Percentiles rank a stretch among this genome's conserved stretches.
Evolutionary conservation across 257 asterid genomes (phyloP).

Genomic region (Verbascum thapsus): DNA sequence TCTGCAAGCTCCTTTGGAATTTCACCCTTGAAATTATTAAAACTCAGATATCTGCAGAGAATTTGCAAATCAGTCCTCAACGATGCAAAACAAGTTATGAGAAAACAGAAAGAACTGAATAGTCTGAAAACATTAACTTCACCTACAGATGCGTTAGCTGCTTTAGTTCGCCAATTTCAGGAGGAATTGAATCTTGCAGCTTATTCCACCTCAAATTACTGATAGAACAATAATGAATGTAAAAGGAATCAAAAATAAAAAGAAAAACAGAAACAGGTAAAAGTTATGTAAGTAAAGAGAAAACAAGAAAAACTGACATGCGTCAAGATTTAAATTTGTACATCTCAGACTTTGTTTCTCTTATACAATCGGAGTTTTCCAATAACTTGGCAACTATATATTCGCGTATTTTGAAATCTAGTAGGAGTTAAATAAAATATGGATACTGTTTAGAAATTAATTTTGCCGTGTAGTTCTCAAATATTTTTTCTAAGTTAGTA

Average conservation of each 20-base stretch:
- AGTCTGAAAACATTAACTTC: slow-evolving; percentile 10
- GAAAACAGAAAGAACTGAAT: slow-evolving; percentile 17
- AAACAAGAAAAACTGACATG: background rate
- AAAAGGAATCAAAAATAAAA: background rate
- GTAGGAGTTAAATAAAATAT: background rate
- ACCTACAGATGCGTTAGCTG: slow-evolving; percentile 77
- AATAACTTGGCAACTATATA: background rate
- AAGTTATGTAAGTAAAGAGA: background rate
- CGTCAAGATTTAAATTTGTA: background rate
- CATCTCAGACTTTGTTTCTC: background rate
- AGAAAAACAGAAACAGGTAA: background rate
- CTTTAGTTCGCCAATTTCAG: slow-evolving; percentile 78
- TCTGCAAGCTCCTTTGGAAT: slow-evolving; percentile 75
- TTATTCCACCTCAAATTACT: slow-evolving; percentile 89
- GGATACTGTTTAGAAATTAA: background rate
- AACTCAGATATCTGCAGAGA: slow-evolving; percentile 67
- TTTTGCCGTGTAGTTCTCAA: background rate
- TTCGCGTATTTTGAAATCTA: background rate
- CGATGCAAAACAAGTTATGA: background rate
- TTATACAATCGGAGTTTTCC: background rate
- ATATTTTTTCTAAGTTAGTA: background rate
- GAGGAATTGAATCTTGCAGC: slow-evolving; percentile 78
- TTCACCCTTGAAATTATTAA: slow-evolving; percentile 76
- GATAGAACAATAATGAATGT: slow-evolving; percentile 18
- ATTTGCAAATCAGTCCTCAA: slow-evolving; percentile 16